Evolutionary conservation across 73 alveolate genomes (phyloP).

Genomic region (Symbiodinium pilosum): DNA sequence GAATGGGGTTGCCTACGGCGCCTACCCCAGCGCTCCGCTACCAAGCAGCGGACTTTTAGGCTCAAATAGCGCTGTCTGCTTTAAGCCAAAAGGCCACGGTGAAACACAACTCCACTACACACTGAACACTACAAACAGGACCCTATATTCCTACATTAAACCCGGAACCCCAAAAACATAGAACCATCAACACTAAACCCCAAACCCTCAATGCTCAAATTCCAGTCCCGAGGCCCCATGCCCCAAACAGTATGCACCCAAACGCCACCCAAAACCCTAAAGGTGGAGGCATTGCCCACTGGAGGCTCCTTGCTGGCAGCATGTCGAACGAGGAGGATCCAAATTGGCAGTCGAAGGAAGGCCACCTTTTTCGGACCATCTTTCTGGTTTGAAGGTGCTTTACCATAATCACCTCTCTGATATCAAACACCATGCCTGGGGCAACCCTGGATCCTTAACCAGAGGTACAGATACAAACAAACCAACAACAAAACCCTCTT

Average conservation of each 20-base stretch:
- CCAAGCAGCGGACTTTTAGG: constrained; percentile 18
- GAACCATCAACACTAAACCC: not conserved
- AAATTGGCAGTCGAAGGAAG: constrained; percentile 33
- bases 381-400: too few relatives aligned
- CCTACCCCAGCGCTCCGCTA: not conserved
- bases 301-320: constrained; percentile 58
- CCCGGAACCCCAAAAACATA: not conserved
- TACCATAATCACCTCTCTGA: too few relatives aligned
- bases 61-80: not conserved
- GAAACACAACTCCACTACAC: too few relatives aligned
- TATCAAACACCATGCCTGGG: too few relatives aligned
- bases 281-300: not conserved
- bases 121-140: too few relatives aligned
- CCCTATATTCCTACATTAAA: too few relatives aligned
- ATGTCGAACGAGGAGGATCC: constrained; percentile 57
- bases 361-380: too few relatives aligned
- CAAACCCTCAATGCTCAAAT: not conserved
- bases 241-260: not conserved
- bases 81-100: not conserved
- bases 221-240: not conserved
- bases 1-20: not conserved
- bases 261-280: not conserved
- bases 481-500: too few relatives aligned
- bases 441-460: too few relatives aligned
- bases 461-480: too few relatives aligned